Evolutionary conservation across 2,329 filamentous ascomycete genomes (phyloP).

Genomic region (Ascochyta pisi): DNA sequence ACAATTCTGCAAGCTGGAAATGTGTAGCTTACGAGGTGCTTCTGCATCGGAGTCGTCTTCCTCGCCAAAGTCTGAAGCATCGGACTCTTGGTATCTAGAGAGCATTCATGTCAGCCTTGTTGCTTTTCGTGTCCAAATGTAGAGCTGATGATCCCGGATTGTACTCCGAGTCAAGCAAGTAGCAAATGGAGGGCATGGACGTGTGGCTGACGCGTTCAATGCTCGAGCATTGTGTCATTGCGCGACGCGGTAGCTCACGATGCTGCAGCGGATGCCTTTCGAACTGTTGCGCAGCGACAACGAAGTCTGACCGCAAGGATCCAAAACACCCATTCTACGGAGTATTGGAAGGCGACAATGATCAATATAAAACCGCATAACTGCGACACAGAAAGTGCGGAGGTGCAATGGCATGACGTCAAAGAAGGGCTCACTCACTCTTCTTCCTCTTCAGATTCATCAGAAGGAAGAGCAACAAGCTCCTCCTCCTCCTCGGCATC

Average conservation of each 20-base stretch:
- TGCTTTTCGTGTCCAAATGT: neutral
- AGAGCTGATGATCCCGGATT: neutral
- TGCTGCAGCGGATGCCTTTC: neutral
- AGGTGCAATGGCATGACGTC: constrained; percentile 46
- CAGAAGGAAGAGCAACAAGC: constrained; percentile 53
- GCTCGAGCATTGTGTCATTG: neutral
- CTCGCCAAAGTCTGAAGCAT: constrained; percentile 47
- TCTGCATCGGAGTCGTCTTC: constrained; percentile 47
- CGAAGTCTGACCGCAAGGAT: constrained; percentile 6
- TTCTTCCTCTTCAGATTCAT: constrained; percentile 54
- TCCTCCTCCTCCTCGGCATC: constrained; percentile 54
- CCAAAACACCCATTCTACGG: constrained; percentile 19
- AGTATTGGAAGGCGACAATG: constrained; percentile 26
- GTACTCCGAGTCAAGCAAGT: too few relatives aligned
- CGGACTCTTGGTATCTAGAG: constrained; percentile 47
- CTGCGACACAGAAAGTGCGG: constrained; percentile 27
- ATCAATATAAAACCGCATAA: constrained; percentile 26
- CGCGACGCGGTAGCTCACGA: constrained; percentile 1
- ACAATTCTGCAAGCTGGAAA: neutral
- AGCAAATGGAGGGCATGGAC: neutral
- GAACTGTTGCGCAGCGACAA: constrained; percentile 10
- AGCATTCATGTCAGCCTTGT: constrained; percentile 27
- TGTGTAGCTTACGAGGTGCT: constrained; percentile 43
- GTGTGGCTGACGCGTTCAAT: neutral
- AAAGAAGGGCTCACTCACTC: constrained; percentile 49